phyloP scores from a whole-genome alignment of 768 basidiomycete species.

The Hericium rajendrae region DNA sequence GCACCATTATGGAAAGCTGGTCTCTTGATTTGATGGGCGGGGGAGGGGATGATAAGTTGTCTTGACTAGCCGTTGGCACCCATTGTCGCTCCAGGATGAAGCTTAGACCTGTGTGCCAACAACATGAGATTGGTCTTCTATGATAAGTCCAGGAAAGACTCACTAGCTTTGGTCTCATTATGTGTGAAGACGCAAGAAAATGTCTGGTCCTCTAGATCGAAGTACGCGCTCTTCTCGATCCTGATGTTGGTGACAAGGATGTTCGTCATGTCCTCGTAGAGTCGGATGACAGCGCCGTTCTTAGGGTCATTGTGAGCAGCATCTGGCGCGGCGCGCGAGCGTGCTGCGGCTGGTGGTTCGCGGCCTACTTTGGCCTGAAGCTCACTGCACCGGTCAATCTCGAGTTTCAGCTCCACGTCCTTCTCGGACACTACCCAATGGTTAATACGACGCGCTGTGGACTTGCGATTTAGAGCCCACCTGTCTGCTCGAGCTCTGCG shows the following conservation, averaged over 20 bases:
- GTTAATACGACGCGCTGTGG: conserved; percentile 2
- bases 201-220: conserved; percentile 46
- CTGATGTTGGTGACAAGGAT: conserved; percentile 61
- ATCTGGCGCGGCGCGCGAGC: conserved; percentile 25
- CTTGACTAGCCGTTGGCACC: conserved; percentile 19
- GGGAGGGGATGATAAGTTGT: conserved; percentile 5
- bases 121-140: not conserved
- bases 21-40: conserved; percentile 25
- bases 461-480: conserved; percentile 28
- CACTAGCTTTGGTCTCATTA: conserved; percentile 13
- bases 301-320: conserved; percentile 42
- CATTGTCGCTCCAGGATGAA: conserved; percentile 27
- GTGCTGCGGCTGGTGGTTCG: conserved; percentile 28
- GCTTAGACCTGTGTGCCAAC: conserved; percentile 23
- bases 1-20: conserved; percentile 38
- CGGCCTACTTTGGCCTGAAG: conserved; percentile 30
- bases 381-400: conserved; percentile 46
- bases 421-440: conserved; percentile 37
- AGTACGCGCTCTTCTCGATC: conserved; percentile 28
- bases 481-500: conserved; percentile 32
- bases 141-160: not conserved
- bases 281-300: conserved; percentile 47
- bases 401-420: conserved; percentile 46
- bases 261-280: conserved; percentile 86
- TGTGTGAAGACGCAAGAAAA: conserved; percentile 61